These are phyloP conservation scores for Immersiella caudata DNA, from an alignment of 495 filamentous ascomycete genomes.

Conservation along the genomic window DNA sequence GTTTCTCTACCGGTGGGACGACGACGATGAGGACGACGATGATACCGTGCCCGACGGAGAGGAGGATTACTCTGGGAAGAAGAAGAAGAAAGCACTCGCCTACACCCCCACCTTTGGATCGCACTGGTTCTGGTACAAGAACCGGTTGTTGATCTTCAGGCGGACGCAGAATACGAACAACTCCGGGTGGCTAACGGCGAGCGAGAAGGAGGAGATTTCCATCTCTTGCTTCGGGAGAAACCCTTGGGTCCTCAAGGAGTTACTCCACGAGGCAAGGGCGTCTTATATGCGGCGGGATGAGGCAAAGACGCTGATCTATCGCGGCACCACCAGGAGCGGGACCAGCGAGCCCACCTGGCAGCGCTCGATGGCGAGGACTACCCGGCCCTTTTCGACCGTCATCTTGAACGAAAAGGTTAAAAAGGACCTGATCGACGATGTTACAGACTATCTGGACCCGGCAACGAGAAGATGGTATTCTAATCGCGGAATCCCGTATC, in stretches of 20 bases:
- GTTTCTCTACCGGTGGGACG: constrained; percentile 48
- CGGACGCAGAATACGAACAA: constrained; percentile 44
- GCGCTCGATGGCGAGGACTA: constrained; percentile 60
- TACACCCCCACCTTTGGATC: constrained; percentile 67
- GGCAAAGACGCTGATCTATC: constrained; percentile 67
- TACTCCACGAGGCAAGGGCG: constrained; percentile 65
- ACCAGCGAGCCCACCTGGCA: constrained; percentile 49
- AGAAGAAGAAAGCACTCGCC: constrained; percentile 61
- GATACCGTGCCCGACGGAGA: constrained; percentile 45
- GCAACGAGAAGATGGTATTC: constrained; percentile 77
- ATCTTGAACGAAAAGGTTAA: constrained; percentile 80
- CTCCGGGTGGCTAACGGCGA: constrained; percentile 31
- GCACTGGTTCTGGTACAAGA: constrained; percentile 68
- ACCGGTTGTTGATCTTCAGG: constrained; percentile 58
- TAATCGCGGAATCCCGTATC: constrained; percentile 72
- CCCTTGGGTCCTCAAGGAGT: constrained; percentile 64
- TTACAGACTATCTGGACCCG: constrained; percentile 86
- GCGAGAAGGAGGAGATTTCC: constrained; percentile 61
- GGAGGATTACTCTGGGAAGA: constrained; percentile 15
- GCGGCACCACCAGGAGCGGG: constrained; percentile 49
- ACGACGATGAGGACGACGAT: constrained; percentile 51
- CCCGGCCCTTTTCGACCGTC: constrained; percentile 82
- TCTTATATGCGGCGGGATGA: constrained; percentile 61
- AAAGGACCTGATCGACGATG: constrained; percentile 72
- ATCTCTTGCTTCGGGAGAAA: constrained; percentile 69